These are phyloP conservation scores for Rhizopogon sp. DNA, from an alignment of 768 basidiomycete genomes.

Conservation along the genomic window DNA sequence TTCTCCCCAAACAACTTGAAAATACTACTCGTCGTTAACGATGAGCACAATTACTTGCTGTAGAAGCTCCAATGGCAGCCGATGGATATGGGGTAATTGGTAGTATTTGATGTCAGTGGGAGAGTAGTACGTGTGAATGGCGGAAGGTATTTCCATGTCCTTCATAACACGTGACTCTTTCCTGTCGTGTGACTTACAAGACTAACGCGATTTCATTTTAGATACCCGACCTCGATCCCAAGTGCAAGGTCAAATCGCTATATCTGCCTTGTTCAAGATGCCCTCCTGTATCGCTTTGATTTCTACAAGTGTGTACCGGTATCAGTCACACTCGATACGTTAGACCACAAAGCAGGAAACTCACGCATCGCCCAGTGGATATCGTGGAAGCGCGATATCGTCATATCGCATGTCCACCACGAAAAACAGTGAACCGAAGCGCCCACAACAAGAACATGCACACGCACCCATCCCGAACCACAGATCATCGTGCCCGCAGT, in stretches of 20 bases:
- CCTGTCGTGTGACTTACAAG: too few relatives aligned
- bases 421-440: neutral
- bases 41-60: too few relatives aligned
- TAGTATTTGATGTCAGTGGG: too few relatives aligned
- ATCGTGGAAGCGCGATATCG: constrained; percentile 23
- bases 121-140: too few relatives aligned
- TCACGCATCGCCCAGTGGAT: constrained; percentile 25
- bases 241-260: neutral
- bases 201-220: too few relatives aligned
- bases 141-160: too few relatives aligned
- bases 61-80: too few relatives aligned
- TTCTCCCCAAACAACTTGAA: too few relatives aligned
- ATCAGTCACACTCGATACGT: neutral
- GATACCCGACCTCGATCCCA: too few relatives aligned
- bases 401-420: constrained; percentile 15
- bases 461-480: constrained; percentile 23
- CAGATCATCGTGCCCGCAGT: constrained; percentile 32
- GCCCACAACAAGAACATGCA: neutral
- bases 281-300: constrained; percentile 26
- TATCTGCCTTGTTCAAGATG: constrained; percentile 7
- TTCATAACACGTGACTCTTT: too few relatives aligned
- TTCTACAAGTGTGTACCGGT: constrained; percentile 7
- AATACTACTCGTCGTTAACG: too few relatives aligned
- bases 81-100: too few relatives aligned
- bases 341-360: constrained; percentile 6